Evolutionary conservation across 2,329 filamentous ascomycete genomes (phyloP).

Genomic region (Apiospora pterosperma): DNA sequence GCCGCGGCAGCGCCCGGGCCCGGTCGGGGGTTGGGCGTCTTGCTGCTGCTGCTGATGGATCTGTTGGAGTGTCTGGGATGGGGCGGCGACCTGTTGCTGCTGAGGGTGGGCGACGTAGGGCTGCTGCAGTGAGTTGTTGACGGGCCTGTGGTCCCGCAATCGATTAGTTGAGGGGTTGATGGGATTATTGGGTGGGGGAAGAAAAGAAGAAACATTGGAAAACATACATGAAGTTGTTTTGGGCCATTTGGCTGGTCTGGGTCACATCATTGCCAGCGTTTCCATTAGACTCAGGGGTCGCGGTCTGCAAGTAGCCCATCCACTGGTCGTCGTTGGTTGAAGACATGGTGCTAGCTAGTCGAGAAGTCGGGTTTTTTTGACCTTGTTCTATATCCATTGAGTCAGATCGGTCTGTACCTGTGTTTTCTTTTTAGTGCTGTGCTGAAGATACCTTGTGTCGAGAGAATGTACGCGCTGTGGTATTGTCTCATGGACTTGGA

Average conservation of each 20-base stretch:
- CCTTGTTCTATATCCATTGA: not conserved
- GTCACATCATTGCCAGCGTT: not conserved
- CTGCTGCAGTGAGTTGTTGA: not conserved
- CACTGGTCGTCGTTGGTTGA: not conserved
- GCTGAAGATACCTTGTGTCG: no score
- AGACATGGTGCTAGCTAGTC: not conserved
- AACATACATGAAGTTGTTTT: not conserved
- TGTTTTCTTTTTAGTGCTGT: not conserved
- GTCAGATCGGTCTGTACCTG: not conserved
- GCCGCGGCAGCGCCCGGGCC: not conserved
- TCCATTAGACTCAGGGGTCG: not conserved
- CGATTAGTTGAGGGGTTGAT: not conserved
- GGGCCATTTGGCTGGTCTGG: not conserved
- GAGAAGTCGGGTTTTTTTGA: not conserved
- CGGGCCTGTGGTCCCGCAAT: not conserved
- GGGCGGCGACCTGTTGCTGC: not conserved
- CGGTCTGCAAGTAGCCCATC: not conserved
- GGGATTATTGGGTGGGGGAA: not conserved
- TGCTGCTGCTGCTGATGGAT: not conserved
- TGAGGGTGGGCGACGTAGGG: no score
- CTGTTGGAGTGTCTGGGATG: not conserved
- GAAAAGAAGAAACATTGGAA: not conserved
- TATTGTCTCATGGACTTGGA: not conserved
- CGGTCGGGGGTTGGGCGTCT: not conserved
- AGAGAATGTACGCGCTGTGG: not conserved